These are phyloP conservation scores for Viola odorata DNA, from an alignment of 345 rosid genomes.

Conservation along the genomic window DNA sequence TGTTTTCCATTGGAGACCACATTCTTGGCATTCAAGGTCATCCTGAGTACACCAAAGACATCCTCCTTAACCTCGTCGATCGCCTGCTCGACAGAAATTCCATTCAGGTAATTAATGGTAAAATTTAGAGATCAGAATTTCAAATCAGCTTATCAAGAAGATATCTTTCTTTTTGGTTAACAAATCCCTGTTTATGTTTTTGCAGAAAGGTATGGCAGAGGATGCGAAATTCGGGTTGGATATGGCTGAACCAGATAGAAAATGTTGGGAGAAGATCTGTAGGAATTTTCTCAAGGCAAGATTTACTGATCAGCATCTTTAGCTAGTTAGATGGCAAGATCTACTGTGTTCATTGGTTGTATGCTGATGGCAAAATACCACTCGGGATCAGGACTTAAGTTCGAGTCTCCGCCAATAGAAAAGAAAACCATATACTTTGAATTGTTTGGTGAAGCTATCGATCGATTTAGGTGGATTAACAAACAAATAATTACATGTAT, in stretches of 20 bases:
- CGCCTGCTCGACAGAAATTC: conserved; percentile 53
- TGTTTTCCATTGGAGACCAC: conserved; percentile 52
- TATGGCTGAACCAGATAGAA: conserved; percentile 48
- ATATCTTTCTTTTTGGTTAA: no score
- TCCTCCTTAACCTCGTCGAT: conserved; percentile 59
- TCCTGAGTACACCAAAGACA: conserved; percentile 84
- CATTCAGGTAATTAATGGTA: conserved; percentile 51
- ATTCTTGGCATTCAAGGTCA: conserved; percentile 91
- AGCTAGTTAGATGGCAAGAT: no score
- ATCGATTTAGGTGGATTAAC: no score
- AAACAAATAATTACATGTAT: no score
- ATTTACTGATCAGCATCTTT: background rate
- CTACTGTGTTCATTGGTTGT: no score
- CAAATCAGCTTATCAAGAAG: no score
- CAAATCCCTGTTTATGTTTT: background rate
- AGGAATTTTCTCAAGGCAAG: conserved; percentile 47
- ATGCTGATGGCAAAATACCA: no score
- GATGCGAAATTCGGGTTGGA: conserved; percentile 38
- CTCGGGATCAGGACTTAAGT: no score
- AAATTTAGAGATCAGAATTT: background rate
- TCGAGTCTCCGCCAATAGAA: no score
- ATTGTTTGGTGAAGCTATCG: no score
- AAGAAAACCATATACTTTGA: no score
- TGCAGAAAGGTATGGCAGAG: conserved; percentile 46
- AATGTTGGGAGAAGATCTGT: conserved; percentile 55